These are phyloP conservation scores for Coemansia sp. DNA, from an alignment of 192 early-diverging fungal genomes.

Conservation along the genomic window DNA sequence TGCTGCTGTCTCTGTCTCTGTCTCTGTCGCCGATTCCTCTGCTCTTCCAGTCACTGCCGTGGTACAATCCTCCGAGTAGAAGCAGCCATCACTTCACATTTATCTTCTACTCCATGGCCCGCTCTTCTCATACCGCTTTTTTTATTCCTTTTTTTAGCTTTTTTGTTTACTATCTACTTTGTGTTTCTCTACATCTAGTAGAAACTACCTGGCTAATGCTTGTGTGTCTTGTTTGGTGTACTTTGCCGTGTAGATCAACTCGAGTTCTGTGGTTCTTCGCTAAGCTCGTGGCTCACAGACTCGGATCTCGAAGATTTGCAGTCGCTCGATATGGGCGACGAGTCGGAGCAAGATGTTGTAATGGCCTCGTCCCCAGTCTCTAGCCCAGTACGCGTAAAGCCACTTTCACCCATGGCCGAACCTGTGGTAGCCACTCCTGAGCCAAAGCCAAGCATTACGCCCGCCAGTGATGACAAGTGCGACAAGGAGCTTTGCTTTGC, in stretches of 20 bases:
- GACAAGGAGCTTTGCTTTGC: not conserved
- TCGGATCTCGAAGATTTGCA: slow-evolving; percentile 4
- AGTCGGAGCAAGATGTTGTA: not conserved
- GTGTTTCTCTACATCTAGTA: not conserved
- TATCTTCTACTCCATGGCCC: not conserved
- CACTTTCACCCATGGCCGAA: not conserved
- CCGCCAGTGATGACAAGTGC: not conserved
- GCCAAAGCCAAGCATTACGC: not conserved
- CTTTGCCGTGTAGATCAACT: slow-evolving; percentile 10
- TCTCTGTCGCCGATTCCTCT: not conserved
- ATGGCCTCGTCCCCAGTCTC: not conserved
- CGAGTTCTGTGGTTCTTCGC: slow-evolving; percentile 28
- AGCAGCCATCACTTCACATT: not conserved
- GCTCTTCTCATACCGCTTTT: slow-evolving; percentile 6
- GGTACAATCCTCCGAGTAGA: not conserved
- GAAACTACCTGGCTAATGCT: not conserved
- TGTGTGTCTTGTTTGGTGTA: not conserved
- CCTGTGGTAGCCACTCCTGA: not conserved
- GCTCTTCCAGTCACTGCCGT: not conserved
- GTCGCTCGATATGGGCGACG: not conserved
- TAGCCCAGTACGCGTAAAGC: not conserved
- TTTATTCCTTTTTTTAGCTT: not conserved
- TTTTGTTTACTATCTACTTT: not conserved
- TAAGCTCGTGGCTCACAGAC: slow-evolving; percentile 32
- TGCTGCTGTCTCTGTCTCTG: not conserved